Base-by-base conservation (phyloP, 768 basidiomycete species). In the Kwoniella sp. region DNA sequence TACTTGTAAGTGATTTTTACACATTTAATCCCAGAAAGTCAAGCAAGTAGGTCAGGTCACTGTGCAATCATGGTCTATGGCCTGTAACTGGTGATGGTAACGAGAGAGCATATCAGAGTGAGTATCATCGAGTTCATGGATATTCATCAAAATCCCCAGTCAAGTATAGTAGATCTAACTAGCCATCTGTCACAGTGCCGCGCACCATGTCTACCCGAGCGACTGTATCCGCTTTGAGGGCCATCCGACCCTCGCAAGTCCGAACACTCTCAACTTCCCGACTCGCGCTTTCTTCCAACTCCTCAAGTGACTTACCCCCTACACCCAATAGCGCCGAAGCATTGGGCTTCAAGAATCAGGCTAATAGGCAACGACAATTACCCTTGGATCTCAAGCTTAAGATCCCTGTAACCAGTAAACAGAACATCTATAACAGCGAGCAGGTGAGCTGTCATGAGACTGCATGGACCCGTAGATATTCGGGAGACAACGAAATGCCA, bases 11-110 rank as follows among this genome's bases (percentile, higher is more conserved):
- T 25, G 8, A 13, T 55, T 60, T 64, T 61, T 30, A 21, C 36
- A 2, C 55, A 60, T 61, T 68, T 68, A 61, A 60, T 68, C 67
- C 67, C 63, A 63, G 25, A 68, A 61, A 58, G 59, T 64, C 57
- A 9, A 44, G 40, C 40, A 9, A 15, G 7, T 15, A 44, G 10
- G 7, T 9, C 5, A 5, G 5, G 33, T 6, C 33, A 33, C 33
- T n/a, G n/a, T n/a, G n/a, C n/a, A n/a, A n/a, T n/a, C n/a, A n/a
- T n/a, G n/a, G n/a, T n/a, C n/a, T n/a, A n/a, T n/a, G n/a, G n/a
- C n/a, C n/a, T n/a, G n/a, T n/a, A n/a, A n/a, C n/a, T n/a, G n/a
- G n/a, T n/a, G n/a, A n/a, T n/a, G n/a, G n/a, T n/a, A n/a, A n/a
- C n/a, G n/a, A 13, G 33, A 33, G 33, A 13, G 33, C 6, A 13